These are phyloP conservation scores for Arachnomyces sp. DNA, from an alignment of 2,329 filamentous ascomycete species.

Conservation along the genomic window DNA sequence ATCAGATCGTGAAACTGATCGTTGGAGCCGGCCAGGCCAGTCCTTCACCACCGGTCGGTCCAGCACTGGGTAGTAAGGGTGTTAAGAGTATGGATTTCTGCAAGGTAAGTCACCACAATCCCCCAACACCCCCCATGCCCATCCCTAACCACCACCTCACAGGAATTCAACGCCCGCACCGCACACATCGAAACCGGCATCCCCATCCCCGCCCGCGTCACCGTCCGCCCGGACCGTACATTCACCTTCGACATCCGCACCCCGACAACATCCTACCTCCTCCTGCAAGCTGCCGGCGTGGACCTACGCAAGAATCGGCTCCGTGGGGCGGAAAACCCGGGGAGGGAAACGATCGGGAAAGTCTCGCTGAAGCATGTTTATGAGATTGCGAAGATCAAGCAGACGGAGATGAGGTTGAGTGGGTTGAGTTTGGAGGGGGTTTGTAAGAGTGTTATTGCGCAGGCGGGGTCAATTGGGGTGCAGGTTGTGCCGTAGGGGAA, in stretches of 20 bases:
- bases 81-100: slow-evolving; percentile 99
- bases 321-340: slow-evolving; percentile 64
- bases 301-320: slow-evolving; percentile 63
- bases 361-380: slow-evolving; percentile 92
- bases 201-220: slow-evolving; percentile 83
- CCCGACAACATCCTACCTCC: slow-evolving; percentile 83
- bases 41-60: slow-evolving; percentile 91
- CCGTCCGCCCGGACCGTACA: slow-evolving; percentile 82
- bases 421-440: slow-evolving; percentile 62
- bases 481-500: slow-evolving; percentile 53
- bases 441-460: slow-evolving; percentile 64
- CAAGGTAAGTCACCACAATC: slow-evolving; percentile 55
- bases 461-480: slow-evolving; percentile 68
- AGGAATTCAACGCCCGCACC: slow-evolving; percentile 97
- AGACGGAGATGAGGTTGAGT: slow-evolving; percentile 63
- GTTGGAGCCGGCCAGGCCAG: slow-evolving; percentile 92
- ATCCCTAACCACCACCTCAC: slow-evolving; percentile 3
- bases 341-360: slow-evolving; percentile 69
- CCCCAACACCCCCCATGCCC: too few relatives aligned
- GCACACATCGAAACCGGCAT: slow-evolving; percentile 73
- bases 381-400: slow-evolving; percentile 97
- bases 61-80: slow-evolving; percentile 91
- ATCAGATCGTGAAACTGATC: slow-evolving; percentile 92
- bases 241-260: slow-evolving; percentile 92
- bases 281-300: slow-evolving; percentile 74